phyloP scores from a whole-genome alignment of 208 protist species.

The Trypanosoma congolense region DNA sequence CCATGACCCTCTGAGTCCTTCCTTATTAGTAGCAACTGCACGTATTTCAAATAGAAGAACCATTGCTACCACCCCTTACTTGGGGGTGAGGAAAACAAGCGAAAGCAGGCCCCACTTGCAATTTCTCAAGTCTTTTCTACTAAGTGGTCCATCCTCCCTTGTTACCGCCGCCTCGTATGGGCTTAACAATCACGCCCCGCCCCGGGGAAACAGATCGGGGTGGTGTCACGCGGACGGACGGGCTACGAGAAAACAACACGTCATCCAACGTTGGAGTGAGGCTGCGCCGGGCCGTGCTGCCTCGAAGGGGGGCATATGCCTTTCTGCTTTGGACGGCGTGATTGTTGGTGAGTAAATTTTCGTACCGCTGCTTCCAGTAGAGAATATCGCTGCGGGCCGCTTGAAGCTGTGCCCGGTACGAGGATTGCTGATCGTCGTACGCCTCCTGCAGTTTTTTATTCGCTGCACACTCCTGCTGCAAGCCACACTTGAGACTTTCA shows the following conservation, averaged over 20 bases:
- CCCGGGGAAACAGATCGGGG: background rate
- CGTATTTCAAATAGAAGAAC: too few relatives aligned
- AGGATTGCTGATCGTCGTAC: conserved; percentile 39
- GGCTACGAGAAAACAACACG: background rate
- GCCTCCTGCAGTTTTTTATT: conserved; percentile 46
- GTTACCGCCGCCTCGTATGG: conserved; percentile 16
- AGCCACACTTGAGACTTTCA: conserved; percentile 55
- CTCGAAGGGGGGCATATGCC: background rate
- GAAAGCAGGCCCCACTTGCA: too few relatives aligned
- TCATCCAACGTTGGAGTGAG: conserved; percentile 12
- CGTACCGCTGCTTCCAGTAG: conserved; percentile 65
- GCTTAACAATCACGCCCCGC: conserved; percentile 13
- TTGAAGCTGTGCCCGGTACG: conserved; percentile 28
- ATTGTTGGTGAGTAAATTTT: conserved; percentile 35
- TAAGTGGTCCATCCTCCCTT: background rate
- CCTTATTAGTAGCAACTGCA: too few relatives aligned
- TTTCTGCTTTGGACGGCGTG: conserved; percentile 3
- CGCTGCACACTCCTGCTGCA: conserved; percentile 47
- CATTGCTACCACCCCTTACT: too few relatives aligned
- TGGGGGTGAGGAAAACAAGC: too few relatives aligned
- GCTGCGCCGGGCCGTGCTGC: background rate
- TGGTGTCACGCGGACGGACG: background rate
- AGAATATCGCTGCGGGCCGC: conserved; percentile 49
- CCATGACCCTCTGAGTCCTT: too few relatives aligned
- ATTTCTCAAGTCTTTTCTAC: too few relatives aligned